Evolutionary conservation across 768 basidiomycete species (phyloP).

Genomic region (Roridomyces roridus): DNA sequence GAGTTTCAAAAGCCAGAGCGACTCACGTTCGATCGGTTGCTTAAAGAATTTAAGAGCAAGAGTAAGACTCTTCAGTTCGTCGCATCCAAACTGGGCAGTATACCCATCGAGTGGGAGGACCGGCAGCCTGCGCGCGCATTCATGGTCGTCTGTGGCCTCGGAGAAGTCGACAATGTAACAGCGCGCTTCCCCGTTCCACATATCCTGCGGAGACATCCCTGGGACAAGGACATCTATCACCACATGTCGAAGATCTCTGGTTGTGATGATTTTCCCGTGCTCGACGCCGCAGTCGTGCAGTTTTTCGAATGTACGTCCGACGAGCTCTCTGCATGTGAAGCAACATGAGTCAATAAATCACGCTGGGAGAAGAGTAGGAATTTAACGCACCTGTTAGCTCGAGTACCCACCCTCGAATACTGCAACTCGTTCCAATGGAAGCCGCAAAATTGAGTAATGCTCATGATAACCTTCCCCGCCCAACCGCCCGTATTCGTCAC

Average conservation of each 20-base stretch:
- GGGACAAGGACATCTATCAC: background rate
- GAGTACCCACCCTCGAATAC: background rate
- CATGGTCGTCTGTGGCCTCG: background rate
- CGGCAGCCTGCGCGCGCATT: constrained; percentile 4
- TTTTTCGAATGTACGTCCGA: constrained; percentile 7
- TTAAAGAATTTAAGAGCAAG: too few species aligned
- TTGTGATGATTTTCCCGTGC: background rate
- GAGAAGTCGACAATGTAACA: constrained; percentile 15
- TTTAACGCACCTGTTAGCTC: constrained; percentile 4
- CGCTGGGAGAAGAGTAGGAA: background rate
- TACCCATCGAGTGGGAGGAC: background rate
- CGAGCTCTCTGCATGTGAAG: background rate
- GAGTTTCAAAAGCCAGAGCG: too few species aligned
- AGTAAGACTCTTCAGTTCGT: too few species aligned
- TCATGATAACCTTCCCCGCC: constrained; percentile 7
- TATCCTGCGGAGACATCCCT: background rate
- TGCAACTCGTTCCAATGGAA: background rate
- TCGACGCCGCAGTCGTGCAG: constrained; percentile 6
- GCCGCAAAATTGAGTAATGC: constrained; percentile 12
- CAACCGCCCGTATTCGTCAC: constrained; percentile 12
- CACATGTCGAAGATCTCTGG: background rate
- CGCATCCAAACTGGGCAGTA: background rate
- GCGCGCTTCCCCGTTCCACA: background rate
- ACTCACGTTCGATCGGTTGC: too few species aligned
- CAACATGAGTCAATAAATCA: background rate